A percentile compares a stretch with the other conserved stretches of the same genome.
phyloP scores from a whole-genome alignment of 352 stramenopile genomes.

The Phytophthora meadii region DNA sequence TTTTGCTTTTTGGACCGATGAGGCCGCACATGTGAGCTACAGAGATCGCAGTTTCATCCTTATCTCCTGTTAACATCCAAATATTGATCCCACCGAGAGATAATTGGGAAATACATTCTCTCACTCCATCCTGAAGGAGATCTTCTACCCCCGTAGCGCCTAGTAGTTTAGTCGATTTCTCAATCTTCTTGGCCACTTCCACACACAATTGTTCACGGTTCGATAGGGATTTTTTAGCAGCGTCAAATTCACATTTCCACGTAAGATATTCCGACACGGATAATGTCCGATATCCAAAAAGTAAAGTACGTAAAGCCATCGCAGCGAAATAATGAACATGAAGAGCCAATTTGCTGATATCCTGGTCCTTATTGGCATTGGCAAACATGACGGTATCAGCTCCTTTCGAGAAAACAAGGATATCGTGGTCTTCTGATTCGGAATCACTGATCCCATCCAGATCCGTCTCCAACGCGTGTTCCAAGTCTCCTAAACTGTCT shows the following conservation, averaged over 20 bases:
- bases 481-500: conserved; percentile 40
- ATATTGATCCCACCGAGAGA: conserved; percentile 97
- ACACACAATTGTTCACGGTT: conserved; percentile 73
- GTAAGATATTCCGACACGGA: conserved; percentile 57
- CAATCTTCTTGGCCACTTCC: conserved; percentile 77
- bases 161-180: conserved; percentile 89
- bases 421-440: conserved; percentile 51
- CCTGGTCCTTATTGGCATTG: conserved; percentile 69
- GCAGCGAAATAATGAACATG: conserved; percentile 90
- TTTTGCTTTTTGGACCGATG: conserved; percentile 77
- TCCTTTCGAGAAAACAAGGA: conserved; percentile 89
- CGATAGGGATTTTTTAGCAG: conserved; percentile 67
- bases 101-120: conserved; percentile 95
- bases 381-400: conserved; percentile 92
- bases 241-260: conserved; percentile 83
- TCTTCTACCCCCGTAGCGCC: conserved; percentile 98
- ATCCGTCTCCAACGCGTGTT: conserved; percentile 30
- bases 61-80: conserved; percentile 99
- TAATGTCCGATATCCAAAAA: conserved; percentile 83
- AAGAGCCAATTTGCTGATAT: conserved; percentile 76
- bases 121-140: conserved; percentile 96
- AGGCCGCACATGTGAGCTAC: conserved; percentile 97
- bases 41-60: conserved; percentile 99
- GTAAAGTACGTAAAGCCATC: conserved; percentile 86
- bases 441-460: conserved; percentile 29